These are phyloP conservation scores for Pichia heedii DNA, from an alignment of 805 yeast genomes.

Conservation along the genomic window DNA sequence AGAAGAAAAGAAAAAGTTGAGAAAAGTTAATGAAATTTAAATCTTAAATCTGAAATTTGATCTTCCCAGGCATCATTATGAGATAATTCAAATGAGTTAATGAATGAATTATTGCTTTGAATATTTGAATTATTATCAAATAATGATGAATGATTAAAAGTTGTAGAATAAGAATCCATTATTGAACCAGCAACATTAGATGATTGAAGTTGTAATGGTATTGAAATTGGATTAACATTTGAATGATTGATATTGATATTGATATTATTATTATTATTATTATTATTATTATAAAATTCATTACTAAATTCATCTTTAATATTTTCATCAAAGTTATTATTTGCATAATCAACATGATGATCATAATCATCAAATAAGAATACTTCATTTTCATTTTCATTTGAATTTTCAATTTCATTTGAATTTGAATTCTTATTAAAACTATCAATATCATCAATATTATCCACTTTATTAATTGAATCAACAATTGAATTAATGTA, in stretches of 20 bases:
- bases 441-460: conserved; percentile 3
- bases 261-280: not conserved
- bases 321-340: not conserved
- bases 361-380: conserved; percentile 13
- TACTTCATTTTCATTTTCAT: conserved; percentile 6
- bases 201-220: conserved; percentile 4
- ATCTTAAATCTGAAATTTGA: conserved; percentile 6
- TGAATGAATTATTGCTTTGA: conserved; percentile 4
- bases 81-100: conserved; percentile 9
- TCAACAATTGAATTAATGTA: conserved; percentile 9
- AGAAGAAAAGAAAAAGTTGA: too few relatives aligned
- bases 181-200: conserved; percentile 6
- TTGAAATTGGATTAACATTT: conserved; percentile 12
- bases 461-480: conserved; percentile 2
- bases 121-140: conserved; percentile 8
- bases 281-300: not conserved
- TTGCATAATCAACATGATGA: not conserved
- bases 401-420: not conserved
- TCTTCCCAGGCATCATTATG: conserved; percentile 3
- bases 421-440: conserved; percentile 9
- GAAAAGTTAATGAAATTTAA: conserved; percentile 1
- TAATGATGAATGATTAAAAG: conserved; percentile 10
- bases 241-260: conserved; percentile 1
- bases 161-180: conserved; percentile 6
- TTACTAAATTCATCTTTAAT: not conserved